These are phyloP conservation scores for Clarkia xantiana DNA, from an alignment of 345 rosid species.

Conservation along the genomic window DNA sequence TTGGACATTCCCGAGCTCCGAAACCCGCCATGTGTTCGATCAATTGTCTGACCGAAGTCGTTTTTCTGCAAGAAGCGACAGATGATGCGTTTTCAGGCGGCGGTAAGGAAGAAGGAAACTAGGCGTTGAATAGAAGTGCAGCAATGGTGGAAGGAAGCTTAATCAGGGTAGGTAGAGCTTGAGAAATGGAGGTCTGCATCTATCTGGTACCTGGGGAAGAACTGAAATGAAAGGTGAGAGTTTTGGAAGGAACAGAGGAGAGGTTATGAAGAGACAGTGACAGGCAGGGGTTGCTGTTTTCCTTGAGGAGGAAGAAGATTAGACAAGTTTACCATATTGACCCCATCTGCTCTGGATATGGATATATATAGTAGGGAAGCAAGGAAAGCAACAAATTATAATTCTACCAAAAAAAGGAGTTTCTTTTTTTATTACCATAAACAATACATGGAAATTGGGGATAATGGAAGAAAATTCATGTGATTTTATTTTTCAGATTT, in stretches of 20 bases:
- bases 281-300: neutral
- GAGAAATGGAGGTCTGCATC: neutral
- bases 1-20: slow-evolving; percentile 9
- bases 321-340: neutral
- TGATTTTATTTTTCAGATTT: too few species aligned
- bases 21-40: slow-evolving; percentile 16
- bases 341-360: neutral
- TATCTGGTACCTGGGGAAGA: neutral
- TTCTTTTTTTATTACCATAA: too few species aligned
- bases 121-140: slow-evolving; percentile 6
- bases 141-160: neutral
- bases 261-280: neutral
- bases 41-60: neutral
- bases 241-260: neutral
- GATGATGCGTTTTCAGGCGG: neutral
- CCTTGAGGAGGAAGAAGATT: too few species aligned
- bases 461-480: too few species aligned
- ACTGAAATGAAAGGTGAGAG: neutral
- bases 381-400: too few species aligned
- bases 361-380: too few species aligned
- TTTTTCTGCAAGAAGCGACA: neutral
- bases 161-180: neutral
- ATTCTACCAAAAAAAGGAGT: too few species aligned
- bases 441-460: too few species aligned
- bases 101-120: neutral